phyloP scores from a whole-genome alignment of 768 basidiomycete genomes.

The Panaeolus papilionaceus region DNA sequence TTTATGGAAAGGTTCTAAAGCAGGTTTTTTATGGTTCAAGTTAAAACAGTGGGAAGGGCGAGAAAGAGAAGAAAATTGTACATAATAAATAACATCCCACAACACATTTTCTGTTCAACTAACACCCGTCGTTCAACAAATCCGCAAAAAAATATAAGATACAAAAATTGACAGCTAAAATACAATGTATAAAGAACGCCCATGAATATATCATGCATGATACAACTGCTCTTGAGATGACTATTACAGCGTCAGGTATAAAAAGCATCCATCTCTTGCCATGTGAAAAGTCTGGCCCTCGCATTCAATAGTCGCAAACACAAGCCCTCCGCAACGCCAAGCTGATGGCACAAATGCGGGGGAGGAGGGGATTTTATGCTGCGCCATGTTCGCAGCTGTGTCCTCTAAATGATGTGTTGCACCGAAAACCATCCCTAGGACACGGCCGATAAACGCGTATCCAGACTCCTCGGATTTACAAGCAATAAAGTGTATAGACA shows the following conservation, averaged over 20 bases:
- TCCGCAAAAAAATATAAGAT: background rate
- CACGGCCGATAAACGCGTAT: background rate
- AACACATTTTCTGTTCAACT: slow-evolving; percentile 6
- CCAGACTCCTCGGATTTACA: slow-evolving; percentile 1
- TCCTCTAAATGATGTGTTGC: background rate
- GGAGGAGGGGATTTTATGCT: slow-evolving; percentile 1
- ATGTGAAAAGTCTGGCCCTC: slow-evolving; percentile 10
- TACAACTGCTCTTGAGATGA: background rate
- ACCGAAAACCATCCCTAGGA: slow-evolving; percentile 12
- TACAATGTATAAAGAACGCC: background rate
- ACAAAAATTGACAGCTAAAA: background rate
- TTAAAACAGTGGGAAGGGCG: background rate
- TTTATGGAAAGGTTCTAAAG: background rate
- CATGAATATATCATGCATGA: background rate
- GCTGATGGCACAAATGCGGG: slow-evolving; percentile 8
- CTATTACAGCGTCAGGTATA: background rate
- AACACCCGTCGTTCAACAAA: background rate
- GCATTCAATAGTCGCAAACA: slow-evolving; percentile 6
- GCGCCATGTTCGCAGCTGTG: background rate
- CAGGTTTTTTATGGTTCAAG: background rate
- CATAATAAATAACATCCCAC: slow-evolving; percentile 3
- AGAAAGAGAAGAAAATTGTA: background rate
- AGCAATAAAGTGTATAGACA: background rate
- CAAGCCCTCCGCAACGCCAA: slow-evolving; percentile 1
- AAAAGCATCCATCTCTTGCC: background rate